Evolutionary conservation across 148 eudicot species (phyloP).

Genomic region (Vaccinium myrtillus): DNA sequence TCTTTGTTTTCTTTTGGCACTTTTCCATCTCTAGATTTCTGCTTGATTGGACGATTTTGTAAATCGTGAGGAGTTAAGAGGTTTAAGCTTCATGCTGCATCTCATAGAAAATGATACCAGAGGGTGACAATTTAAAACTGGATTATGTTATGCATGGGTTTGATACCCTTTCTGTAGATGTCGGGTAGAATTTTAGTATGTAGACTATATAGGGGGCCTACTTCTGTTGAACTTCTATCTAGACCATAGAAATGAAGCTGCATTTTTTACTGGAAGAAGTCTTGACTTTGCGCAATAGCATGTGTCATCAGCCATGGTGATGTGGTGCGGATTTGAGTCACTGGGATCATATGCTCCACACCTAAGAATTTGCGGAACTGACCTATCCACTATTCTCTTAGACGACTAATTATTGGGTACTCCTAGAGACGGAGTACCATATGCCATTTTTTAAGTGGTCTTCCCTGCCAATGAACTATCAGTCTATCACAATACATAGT

Average conservation of each 20-base stretch:
- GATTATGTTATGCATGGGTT: conserved; percentile 2
- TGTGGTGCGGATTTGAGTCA: neutral
- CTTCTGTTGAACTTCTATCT: neutral
- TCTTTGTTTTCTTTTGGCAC: neutral
- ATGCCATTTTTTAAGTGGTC: too few species aligned
- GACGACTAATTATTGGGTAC: too few species aligned
- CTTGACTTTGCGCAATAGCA: neutral
- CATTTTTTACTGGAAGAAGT: neutral
- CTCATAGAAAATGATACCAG: neutral
- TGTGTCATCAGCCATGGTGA: neutral
- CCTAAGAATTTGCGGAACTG: neutral
- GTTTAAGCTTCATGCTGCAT: neutral
- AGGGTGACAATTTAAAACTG: neutral
- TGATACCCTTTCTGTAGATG: neutral
- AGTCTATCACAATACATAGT: too few species aligned
- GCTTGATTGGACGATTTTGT: neutral
- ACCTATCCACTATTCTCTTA: neutral
- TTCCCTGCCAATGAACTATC: too few species aligned
- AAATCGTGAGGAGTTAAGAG: neutral
- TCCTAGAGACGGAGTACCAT: too few species aligned
- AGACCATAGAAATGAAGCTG: neutral
- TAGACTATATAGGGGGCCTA: neutral
- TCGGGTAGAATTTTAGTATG: neutral
- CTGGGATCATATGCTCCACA: neutral
- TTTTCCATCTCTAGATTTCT: neutral